phyloP scores from a whole-genome alignment of 1,139 yeast genomes.

The Suhomyces maxii region DNA sequence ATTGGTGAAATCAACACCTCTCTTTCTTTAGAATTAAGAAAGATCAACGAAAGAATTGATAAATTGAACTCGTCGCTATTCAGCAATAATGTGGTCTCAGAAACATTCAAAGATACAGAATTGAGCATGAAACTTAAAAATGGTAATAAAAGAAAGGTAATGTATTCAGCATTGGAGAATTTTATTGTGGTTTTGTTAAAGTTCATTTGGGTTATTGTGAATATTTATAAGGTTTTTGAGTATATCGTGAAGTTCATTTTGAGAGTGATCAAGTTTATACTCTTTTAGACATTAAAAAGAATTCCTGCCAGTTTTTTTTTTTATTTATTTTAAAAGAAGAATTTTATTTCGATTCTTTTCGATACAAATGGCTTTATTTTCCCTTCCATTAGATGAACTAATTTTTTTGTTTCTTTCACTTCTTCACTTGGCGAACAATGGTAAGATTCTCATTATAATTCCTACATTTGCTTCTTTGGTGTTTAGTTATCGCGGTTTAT shows the following conservation, averaged over 20 bases:
- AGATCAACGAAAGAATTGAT: constrained; percentile 69
- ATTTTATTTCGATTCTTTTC: too few relatives aligned
- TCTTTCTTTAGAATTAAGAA: constrained; percentile 66
- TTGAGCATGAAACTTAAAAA: constrained; percentile 24
- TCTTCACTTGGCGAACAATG: too few relatives aligned
- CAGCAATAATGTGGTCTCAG: constrained; percentile 24
- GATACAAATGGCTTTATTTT: too few relatives aligned
- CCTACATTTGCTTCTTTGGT: too few relatives aligned
- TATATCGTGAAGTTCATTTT: constrained; percentile 34
- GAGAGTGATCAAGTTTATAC: constrained; percentile 34
- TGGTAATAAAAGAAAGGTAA: constrained; percentile 29
- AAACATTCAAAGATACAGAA: constrained; percentile 20
- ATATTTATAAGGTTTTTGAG: constrained; percentile 46
- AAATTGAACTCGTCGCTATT: constrained; percentile 44
- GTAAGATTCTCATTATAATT: too few relatives aligned
- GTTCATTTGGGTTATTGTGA: constrained; percentile 69
- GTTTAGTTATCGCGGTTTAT: too few relatives aligned
- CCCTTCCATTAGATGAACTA: too few relatives aligned
- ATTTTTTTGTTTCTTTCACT: too few relatives aligned
- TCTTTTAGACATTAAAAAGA: constrained; percentile 8
- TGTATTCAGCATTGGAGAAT: constrained; percentile 45
- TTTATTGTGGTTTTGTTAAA: constrained; percentile 64
- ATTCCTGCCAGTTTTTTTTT: too few relatives aligned
- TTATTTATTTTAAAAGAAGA: too few relatives aligned
- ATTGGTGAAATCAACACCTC: constrained; percentile 85